Evolutionary conservation across 2,329 filamentous ascomycete species (phyloP), one percentile per base, ranked within the genome.

Genomic region (Epicoccum nigrum): DNA sequence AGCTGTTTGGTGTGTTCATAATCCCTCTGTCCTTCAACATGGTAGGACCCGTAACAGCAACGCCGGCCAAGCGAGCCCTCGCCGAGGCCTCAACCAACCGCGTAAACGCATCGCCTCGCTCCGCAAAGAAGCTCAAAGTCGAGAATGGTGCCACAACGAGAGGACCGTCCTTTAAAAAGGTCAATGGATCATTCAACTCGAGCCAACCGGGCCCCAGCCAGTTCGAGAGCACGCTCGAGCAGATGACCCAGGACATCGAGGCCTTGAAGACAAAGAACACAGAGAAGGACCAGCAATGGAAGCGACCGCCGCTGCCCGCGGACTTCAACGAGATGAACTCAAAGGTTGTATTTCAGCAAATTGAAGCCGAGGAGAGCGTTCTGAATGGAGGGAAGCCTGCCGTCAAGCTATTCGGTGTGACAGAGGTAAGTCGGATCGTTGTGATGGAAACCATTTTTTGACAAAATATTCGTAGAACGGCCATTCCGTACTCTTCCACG

Each of bases 161-260:
- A 50, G 81, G 89, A 46, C 82, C 84, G 46, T 86, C 87, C 3
- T 83, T 88, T 60, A 83, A 82, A 69, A 80, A 77, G n/a, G 79
- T 76, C 9, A 83, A 83, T 60, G 83, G 82, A 57, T 86, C 85
- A 5, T 69, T 72, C 46, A 61, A 67, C 71, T 86, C 52, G 81
- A 56, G 93, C 89, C 84, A 57, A 92, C 89, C 90, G 92, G 59
- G 53, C 73, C 97, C 96, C 77, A 96, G 92, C 71, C 84, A 88
- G 47, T 99, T 99, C 71, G 94, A 97, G 75, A 92, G 97, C 70
- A 90, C 96, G 2, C 81, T 99, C 55, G 93, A 97, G 80, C 96
- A 96, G 79, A 84, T 99, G 74, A 94, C 91, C 55, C 93, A 97
- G 74, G 92, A 97, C 69, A 92, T 97, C 55, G 87, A 84, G 19